Percentiles rank a stretch among this genome's conserved stretches.
These are phyloP conservation scores for Epichloe elymi DNA, from an alignment of 2,329 filamentous ascomycete species.

Conservation along the genomic window DNA sequence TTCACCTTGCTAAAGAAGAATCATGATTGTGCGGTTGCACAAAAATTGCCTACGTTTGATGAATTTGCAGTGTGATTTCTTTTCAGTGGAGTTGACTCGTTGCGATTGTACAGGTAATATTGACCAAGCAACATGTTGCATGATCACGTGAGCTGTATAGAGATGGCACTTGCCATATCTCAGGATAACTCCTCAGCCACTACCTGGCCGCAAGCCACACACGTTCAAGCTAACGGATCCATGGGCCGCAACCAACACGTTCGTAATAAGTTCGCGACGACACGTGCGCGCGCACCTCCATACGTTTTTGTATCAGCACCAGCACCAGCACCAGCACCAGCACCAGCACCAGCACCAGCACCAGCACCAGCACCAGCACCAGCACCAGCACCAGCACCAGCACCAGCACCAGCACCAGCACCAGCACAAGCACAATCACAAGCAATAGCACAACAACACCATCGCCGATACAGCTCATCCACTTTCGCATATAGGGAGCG, in stretches of 20 bases:
- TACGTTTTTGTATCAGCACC: neutral
- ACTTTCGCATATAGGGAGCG: neutral
- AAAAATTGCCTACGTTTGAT: neutral
- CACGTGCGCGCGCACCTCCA: neutral
- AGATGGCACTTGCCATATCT: neutral
- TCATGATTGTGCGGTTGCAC: neutral
- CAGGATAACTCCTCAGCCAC: neutral
- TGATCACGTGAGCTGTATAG: neutral
- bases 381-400: neutral
- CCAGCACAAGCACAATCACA: neutral
- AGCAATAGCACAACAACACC: neutral
- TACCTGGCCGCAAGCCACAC: neutral
- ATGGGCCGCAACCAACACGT: neutral
- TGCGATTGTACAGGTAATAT: neutral
- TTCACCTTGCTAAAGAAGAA: neutral
- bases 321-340: too few relatives aligned
- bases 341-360: neutral
- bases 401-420: neutral
- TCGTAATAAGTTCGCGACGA: neutral
- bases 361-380: neutral
- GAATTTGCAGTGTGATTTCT: too few relatives aligned
- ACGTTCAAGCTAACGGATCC: neutral
- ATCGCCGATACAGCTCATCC: neutral
- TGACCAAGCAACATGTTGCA: neutral
- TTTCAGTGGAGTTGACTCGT: too few relatives aligned